Conservation (phyloP, 352 stramenopile genomes). For the Paralagenidium karlingii region DNA sequence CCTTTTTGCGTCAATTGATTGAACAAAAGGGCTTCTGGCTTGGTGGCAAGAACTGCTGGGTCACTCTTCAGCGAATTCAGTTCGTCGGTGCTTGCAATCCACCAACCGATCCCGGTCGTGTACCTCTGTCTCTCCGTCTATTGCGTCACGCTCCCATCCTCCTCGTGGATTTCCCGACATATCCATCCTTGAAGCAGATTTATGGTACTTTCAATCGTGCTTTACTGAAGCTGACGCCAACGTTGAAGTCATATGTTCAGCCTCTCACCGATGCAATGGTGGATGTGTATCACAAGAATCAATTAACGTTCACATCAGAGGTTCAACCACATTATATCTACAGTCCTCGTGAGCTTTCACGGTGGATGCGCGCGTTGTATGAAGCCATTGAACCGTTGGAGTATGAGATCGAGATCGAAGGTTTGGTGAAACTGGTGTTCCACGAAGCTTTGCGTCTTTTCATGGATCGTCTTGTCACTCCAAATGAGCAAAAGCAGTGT, state of each 20-base stretch:
- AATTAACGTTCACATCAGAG: conserved; percentile 90
- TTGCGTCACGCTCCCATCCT: conserved; percentile 97
- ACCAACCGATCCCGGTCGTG: conserved; percentile 96
- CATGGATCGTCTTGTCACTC: conserved; percentile 96
- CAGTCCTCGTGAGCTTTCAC: conserved; percentile 96
- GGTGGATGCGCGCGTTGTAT: conserved; percentile 99
- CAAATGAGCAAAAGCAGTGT: conserved; percentile 95
- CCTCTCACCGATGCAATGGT: conserved; percentile 99
- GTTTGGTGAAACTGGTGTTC: conserved; percentile 95
- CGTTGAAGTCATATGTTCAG: conserved; percentile 93
- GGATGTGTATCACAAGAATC: conserved; percentile 96
- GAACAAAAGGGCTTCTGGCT: conserved; percentile 93
- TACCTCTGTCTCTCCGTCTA: conserved; percentile 95
- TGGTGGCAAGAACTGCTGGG: conserved; percentile 83
- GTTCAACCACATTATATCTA: conserved; percentile 99
- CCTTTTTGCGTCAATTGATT: conserved; percentile 97
- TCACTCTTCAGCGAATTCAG: conserved; percentile 88
- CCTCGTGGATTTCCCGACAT: conserved; percentile 98
- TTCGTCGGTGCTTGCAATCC: conserved; percentile 99
- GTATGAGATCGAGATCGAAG: conserved; percentile 91
- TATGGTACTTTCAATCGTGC: conserved; percentile 99
- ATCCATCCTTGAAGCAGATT: conserved; percentile 95
- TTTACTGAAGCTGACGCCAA: conserved; percentile 97
- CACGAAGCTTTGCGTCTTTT: conserved; percentile 99
- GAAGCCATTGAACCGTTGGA: conserved; percentile 95